Conservation (phyloP, 805 yeast species). For the Yarrowia porcina region DNA sequence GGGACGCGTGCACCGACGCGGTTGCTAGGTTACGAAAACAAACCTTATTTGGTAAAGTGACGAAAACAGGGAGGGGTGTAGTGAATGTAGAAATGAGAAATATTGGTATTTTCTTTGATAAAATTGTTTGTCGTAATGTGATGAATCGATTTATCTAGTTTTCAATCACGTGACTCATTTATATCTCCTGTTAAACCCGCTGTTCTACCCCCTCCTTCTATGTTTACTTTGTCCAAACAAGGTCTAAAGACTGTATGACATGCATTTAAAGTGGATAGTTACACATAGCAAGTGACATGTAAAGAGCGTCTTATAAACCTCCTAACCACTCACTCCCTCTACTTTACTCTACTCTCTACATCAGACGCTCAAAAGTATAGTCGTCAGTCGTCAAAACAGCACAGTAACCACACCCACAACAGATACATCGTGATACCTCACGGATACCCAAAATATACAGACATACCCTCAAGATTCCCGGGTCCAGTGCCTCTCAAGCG, state of each 20-base stretch:
- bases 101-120: too few relatives aligned
- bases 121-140: too few relatives aligned
- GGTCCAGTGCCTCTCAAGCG: background rate
- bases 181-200: too few relatives aligned
- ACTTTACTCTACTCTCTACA: background rate
- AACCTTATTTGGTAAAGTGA: too few relatives aligned
- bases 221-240: too few relatives aligned
- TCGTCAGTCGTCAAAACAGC: background rate
- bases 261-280: background rate
- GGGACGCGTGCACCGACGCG: conserved; percentile 17
- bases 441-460: background rate
- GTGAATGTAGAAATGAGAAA: too few relatives aligned
- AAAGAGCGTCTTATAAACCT: background rate
- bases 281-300: background rate
- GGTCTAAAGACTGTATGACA: too few relatives aligned
- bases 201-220: too few relatives aligned
- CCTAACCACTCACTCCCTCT: background rate
- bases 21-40: conserved; percentile 17
- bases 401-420: background rate
- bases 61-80: too few relatives aligned
- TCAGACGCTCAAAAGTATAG: too few relatives aligned
- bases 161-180: too few relatives aligned
- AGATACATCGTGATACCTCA: background rate
- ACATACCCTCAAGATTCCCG: background rate
- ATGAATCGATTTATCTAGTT: too few relatives aligned